A percentile compares a stretch with the other conserved stretches of the same genome.
Conservation (phyloP, 2,329 filamentous ascomycete genomes). For the Aspergillus proliferans region DNA sequence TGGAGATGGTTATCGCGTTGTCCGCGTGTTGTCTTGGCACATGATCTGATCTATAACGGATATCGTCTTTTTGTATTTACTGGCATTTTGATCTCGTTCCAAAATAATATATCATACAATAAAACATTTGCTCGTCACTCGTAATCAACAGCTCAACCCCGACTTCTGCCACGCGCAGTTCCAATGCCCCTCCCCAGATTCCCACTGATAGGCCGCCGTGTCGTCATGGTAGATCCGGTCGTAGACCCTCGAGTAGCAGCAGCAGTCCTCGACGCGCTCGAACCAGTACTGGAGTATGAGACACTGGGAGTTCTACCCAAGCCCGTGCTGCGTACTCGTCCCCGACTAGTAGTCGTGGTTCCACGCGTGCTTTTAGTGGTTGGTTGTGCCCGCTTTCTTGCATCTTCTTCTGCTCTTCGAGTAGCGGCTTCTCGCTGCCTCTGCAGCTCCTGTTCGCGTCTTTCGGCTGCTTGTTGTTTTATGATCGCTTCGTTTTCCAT, state of each 20-base stretch:
- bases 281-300: conserved; percentile 18
- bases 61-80: conserved; percentile 9
- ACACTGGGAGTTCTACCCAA: conserved; percentile 32
- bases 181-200: conserved; percentile 31
- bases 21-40: conserved; percentile 15
- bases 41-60: conserved; percentile 7
- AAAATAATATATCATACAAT: conserved; percentile 16
- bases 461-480: conserved; percentile 70
- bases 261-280: conserved; percentile 22
- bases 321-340: conserved; percentile 28
- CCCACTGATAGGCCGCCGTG: conserved; percentile 34
- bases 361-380: conserved; percentile 30
- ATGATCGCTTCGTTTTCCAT: conserved; percentile 72
- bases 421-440: conserved; percentile 64
- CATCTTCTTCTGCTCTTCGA: conserved; percentile 46
- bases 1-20: conserved; percentile 1
- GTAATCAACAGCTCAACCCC: conserved; percentile 11
- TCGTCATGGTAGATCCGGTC: conserved; percentile 19
- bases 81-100: conserved; percentile 10
- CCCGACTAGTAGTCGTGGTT: conserved; percentile 18
- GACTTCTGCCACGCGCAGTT: conserved; percentile 29
- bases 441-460: conserved; percentile 71
- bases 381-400: conserved; percentile 31
- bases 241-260: conserved; percentile 24
- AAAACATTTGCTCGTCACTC: neutral